phyloP scores from a whole-genome alignment of 1,284 basidiomycete genomes.

The Mycena sp. region DNA sequence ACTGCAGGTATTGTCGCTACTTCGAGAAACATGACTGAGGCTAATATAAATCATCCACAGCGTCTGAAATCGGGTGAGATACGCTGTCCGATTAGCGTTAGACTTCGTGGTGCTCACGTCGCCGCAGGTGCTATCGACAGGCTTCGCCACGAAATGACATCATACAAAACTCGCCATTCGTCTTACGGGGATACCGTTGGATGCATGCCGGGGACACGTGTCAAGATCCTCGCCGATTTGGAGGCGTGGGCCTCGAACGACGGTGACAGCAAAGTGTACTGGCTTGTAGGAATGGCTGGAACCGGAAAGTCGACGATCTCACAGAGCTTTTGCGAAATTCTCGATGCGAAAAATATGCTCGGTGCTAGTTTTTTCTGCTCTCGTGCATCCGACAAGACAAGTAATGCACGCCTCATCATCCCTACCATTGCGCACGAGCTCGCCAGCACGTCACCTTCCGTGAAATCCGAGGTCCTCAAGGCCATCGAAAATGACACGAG shows the following conservation, averaged over 20 bases:
- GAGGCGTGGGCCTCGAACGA: background rate
- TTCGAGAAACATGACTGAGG: background rate
- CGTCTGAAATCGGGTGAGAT: background rate
- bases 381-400: slow-evolving; percentile 14
- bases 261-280: background rate
- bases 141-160: background rate
- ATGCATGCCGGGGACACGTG: background rate
- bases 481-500: slow-evolving; percentile 23
- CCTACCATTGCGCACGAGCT: slow-evolving; percentile 29
- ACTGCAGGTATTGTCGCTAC: background rate
- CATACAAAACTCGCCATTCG: slow-evolving; percentile 3
- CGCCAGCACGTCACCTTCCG: slow-evolving; percentile 18
- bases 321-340: too few relatives aligned
- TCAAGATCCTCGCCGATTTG: background rate
- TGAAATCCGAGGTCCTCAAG: slow-evolving; percentile 17
- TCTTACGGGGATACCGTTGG: background rate
- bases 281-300: background rate
- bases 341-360: too few relatives aligned
- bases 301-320: too few relatives aligned
- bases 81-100: background rate
- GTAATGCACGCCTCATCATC: slow-evolving; percentile 22
- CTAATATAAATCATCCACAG: background rate
- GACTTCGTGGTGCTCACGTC: background rate
- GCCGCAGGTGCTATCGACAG: slow-evolving; percentile 2
- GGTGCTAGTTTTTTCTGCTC: slow-evolving; percentile 35